Base-by-base conservation (phyloP, 176 grass and related monocot genomes). In the Musa schizocarpa region DNA sequence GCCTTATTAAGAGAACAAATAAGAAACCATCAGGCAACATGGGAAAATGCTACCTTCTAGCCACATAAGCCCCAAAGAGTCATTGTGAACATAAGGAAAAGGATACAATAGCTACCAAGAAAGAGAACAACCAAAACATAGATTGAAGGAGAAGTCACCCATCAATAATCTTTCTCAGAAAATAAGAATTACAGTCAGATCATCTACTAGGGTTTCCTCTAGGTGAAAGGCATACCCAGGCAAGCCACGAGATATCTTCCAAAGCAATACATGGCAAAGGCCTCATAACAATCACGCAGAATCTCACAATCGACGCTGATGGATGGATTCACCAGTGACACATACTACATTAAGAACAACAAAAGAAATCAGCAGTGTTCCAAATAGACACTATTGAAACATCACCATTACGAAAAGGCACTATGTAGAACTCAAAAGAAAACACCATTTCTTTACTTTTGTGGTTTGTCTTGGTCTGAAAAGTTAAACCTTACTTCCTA, bases 251-350 rank as follows among this genome's bases (percentile, higher is more conserved):
- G 80, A 75, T 96, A 96, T 71, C 88, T 86, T 24, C 88, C 92
- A 73, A 96, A 96, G 63, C 92, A 96, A 80, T 96, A 91, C 92
- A 96, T 96, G 63, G 92, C 92, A 69, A 96, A 96, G n/a, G 88
- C 86, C 77, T 96, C 92, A 12, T 96, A 91, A 51, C 92, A 89
- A 49, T 96, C 88, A 13, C 92, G 86, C 13, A 96, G 75, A 23
- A 96, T 96, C 80, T 86, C 92, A 63, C 90, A 88, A 74, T 91
- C 86, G 4, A 91, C 83, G 59, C 86, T 88, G 17, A 96, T 83
- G 9, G 88, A 86, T 26, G 88, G 88, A 79, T 91, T 72, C 77
- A 88, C 84, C 79, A 96, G 69, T 22, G 92, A 96, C 82, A 91
- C 79, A 57, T 86, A 96, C 88, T 96, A 88, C 78, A 76, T 13